Percentiles rank a stretch among this genome's conserved stretches.
phyloP scores from a whole-genome alignment of 176 grass and related monocot species.

The barley (Hordeum vulgare) region MorexV3_pseudomolecules_assembly NC_058523.1:58710771-58711270 shows the following conservation, averaged over 20 bases:
- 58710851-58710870: slow-evolving; percentile 98
- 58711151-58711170: slow-evolving; percentile 90
- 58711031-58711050: slow-evolving; percentile 55
- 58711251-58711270: slow-evolving; percentile 86
- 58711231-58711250: slow-evolving; percentile 84
- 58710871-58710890: slow-evolving; percentile 92
- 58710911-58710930: slow-evolving; percentile 85
- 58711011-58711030: slow-evolving; percentile 74
- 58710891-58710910: slow-evolving; percentile 54
- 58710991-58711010: slow-evolving; percentile 79
- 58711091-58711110: slow-evolving; percentile 83
- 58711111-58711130: slow-evolving; percentile 97
- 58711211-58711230: slow-evolving; percentile 89
- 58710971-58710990: slow-evolving; percentile 86
- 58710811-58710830: slow-evolving; percentile 71
- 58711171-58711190: slow-evolving; percentile 99
- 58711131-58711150: slow-evolving; percentile 96
- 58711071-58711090: slow-evolving; percentile 54
- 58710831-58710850: slow-evolving; percentile 79
- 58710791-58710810: slow-evolving; percentile 75
- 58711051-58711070: slow-evolving; percentile 77
- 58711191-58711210: slow-evolving; percentile 96
- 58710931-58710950: slow-evolving; percentile 71
- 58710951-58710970: slow-evolving; percentile 77
- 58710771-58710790: slow-evolving; percentile 71